A percentile compares a stretch with the other conserved stretches of the same genome.
These are phyloP conservation scores for Pyropia haitanensis DNA, from an alignment of 23 red algal species.

Conservation along the genomic window DNA sequence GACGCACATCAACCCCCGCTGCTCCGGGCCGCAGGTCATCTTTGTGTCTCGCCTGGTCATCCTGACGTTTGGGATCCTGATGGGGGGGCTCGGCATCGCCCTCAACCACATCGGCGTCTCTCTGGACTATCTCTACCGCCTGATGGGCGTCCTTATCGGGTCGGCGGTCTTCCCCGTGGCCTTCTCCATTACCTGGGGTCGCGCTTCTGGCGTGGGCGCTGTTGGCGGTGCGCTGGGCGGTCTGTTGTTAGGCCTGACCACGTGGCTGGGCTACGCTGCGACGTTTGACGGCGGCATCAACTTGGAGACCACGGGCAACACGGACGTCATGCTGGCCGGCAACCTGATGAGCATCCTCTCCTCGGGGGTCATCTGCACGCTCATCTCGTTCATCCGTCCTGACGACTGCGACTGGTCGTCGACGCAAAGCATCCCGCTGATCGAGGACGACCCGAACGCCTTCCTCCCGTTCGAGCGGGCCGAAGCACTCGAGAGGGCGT, in stretches of 20 bases:
- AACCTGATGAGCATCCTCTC: constrained; percentile 53
- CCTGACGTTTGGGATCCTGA: constrained; percentile 49
- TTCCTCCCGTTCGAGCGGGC: constrained; percentile 50
- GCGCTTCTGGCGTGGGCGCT: constrained; percentile 21
- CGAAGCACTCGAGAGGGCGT: constrained; percentile 32
- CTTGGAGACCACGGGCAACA: constrained; percentile 2
- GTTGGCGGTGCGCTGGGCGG: constrained; percentile 34
- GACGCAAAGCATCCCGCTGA: constrained; percentile 53
- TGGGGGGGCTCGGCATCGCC: constrained; percentile 66
- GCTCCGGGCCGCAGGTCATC: constrained; percentile 62
- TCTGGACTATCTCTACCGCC: constrained; percentile 60
- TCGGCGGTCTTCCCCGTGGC: constrained; percentile 71
- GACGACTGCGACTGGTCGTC: constrained; percentile 73
- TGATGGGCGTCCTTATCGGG: constrained; percentile 65
- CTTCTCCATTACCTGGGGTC: constrained; percentile 50
- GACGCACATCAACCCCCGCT: constrained; percentile 60
- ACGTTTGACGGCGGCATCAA: constrained; percentile 8
- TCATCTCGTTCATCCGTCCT: constrained; percentile 29
- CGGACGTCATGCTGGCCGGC: constrained; percentile 52
- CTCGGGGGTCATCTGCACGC: constrained; percentile 41
- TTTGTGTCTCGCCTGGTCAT: constrained; percentile 66
- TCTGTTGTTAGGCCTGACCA: constrained; percentile 24
- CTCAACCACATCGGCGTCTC: constrained; percentile 51
- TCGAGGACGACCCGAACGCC: constrained; percentile 76
- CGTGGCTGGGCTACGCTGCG: constrained; percentile 58